These are phyloP conservation scores for Bolboschoenoplectus hybrid DNA, from an alignment of 202 grass and related monocot genomes.

Conservation along the genomic window DNA sequence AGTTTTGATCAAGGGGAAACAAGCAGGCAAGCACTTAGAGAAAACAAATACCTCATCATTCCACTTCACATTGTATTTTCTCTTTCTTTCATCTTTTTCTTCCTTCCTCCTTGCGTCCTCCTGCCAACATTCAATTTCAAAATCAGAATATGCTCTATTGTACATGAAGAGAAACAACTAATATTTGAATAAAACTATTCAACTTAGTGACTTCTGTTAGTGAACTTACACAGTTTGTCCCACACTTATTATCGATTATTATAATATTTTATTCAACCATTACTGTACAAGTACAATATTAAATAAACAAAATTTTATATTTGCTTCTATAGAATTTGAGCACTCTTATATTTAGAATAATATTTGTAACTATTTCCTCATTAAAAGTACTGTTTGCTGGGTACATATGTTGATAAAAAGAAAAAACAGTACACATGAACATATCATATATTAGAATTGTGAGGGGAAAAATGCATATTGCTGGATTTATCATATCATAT, in stretches of 20 bases:
- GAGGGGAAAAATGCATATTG: background rate
- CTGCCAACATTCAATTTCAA: slow-evolving; percentile 45
- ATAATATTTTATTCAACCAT: slow-evolving; percentile 2
- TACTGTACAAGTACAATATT: background rate
- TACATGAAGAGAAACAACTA: background rate
- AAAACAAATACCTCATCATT: slow-evolving; percentile 61
- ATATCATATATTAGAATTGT: background rate
- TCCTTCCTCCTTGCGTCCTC: slow-evolving; percentile 81
- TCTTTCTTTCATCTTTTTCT: slow-evolving; percentile 86
- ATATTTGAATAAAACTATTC: background rate
- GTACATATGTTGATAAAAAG: background rate
- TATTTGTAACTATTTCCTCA: background rate
- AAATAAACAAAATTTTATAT: background rate
- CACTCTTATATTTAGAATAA: background rate
- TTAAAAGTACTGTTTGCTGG: background rate
- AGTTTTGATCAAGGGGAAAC: background rate
- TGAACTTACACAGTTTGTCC: background rate
- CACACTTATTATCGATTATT: background rate
- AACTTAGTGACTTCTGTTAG: too few relatives aligned
- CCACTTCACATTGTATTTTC: slow-evolving; percentile 95
- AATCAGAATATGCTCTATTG: slow-evolving; percentile 30
- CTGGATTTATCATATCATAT: background rate
- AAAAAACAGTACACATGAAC: background rate
- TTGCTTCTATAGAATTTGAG: background rate
- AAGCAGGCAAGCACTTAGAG: background rate